Evolutionary conservation across 768 basidiomycete genomes (phyloP), one percentile per base, ranked within the genome.

Genomic region (Hemileccinum impolitum): DNA sequence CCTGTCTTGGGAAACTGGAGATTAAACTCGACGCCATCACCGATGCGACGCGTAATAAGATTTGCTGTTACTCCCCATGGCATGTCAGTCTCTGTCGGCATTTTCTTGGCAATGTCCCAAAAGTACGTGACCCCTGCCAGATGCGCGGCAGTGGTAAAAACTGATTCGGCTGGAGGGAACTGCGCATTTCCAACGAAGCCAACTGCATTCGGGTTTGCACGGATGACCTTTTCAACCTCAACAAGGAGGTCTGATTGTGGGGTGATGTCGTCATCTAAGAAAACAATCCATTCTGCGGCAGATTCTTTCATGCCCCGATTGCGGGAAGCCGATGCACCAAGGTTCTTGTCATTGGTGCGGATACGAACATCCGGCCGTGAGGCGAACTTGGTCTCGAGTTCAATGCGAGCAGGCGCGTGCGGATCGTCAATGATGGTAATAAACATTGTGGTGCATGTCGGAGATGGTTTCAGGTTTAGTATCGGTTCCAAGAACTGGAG

Each of bases 51-150:
- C 5, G 70, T 70, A 19, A 82, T 75, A 15, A 83, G 70, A 55
- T 81, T 82, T 1, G 80, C 81, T 0, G 82, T 81, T 3, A 81
- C 78, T 2, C 82, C 81, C 82, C 82, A 84, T 0, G 82, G 81
- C 32, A 82, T 57, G 45, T 82, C 78, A 1, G 48, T 56, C 36
- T 65, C 63, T 3, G 59, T 53, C 0, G 60, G 41, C 49, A 76
- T 69, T 59, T 81, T 81, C 9, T 57, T 56, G 1, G 82, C 77
- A 41, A 84, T 80, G 55, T 82, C 75, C 80, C 81, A 84, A 57
- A 82, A 84, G 55, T 75, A 79, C 1, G 79, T 79, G 3, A 80
- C 77, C 2, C 80, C 80, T 1, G 79, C 72, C 4, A 82, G 67
- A 51, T 81, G 79, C 5, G 78, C 67, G 0, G 81, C 81, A 1